Conservation (phyloP, 2,329 filamentous ascomycete genomes). For the Colletotrichum sp. region DNA sequence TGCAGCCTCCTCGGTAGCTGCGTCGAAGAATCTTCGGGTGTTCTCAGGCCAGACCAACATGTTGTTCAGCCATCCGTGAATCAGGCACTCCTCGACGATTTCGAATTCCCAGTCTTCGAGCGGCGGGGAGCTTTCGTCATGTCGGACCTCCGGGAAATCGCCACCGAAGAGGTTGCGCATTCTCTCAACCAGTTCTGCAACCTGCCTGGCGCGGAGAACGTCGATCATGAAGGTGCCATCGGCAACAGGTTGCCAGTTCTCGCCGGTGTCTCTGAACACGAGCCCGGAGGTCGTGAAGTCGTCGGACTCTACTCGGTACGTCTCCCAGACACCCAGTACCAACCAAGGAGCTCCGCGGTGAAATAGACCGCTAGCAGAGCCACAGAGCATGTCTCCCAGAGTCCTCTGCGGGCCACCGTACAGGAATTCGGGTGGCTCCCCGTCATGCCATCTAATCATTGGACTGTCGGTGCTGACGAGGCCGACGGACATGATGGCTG, state of each 20-base stretch:
- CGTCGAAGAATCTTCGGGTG: neutral
- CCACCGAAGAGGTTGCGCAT: neutral
- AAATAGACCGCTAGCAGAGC: neutral
- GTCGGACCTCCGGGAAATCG: neutral
- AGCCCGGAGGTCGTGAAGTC: neutral
- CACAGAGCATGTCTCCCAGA: neutral
- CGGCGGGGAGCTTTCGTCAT: neutral
- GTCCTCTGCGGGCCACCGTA: neutral
- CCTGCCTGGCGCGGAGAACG: neutral
- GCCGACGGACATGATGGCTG: neutral
- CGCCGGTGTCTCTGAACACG: neutral
- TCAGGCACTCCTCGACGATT: neutral
- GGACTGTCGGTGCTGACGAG: neutral
- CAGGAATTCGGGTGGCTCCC: neutral
- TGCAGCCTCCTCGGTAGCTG: neutral
- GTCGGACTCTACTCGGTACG: neutral
- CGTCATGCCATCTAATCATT: neutral
- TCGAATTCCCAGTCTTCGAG: neutral
- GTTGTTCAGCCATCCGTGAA: neutral
- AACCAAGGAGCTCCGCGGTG: neutral
- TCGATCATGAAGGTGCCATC: neutral
- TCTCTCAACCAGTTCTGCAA: neutral
- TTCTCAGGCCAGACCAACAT: neutral
- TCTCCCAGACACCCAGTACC: neutral
- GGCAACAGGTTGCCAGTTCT: neutral